phyloP scores from a whole-genome alignment of 2,329 filamentous ascomycete genomes.

The Colletotrichum viniferum region DNA sequence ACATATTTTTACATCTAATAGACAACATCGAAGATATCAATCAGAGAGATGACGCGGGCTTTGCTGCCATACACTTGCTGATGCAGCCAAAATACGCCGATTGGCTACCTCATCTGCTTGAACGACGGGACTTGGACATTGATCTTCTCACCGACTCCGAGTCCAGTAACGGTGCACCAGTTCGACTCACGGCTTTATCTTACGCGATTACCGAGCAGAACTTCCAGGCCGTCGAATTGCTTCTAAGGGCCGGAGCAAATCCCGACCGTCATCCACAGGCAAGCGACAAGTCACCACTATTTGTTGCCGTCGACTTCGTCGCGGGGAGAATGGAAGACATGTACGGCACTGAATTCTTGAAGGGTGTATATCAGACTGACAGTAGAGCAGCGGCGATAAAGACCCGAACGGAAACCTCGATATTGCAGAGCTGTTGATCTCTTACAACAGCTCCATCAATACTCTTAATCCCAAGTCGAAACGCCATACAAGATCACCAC shows the following conservation, averaged over 20 bases:
- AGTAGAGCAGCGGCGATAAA: background rate
- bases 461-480: background rate
- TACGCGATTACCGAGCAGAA: slow-evolving; percentile 20
- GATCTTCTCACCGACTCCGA: background rate
- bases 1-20: slow-evolving; percentile 17
- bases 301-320: background rate
- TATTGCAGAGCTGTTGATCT: slow-evolving; percentile 7
- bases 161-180: background rate
- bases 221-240: slow-evolving; percentile 19
- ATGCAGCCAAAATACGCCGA: slow-evolving; percentile 19
- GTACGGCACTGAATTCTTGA: background rate
- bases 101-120: slow-evolving; percentile 5
- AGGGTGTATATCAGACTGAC: background rate
- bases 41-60: slow-evolving; percentile 19
- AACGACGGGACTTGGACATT: background rate
- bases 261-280: slow-evolving; percentile 3
- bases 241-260: slow-evolving; percentile 26
- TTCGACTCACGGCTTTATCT: slow-evolving; percentile 21
- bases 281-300: background rate
- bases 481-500: background rate
- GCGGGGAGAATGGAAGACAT: background rate
- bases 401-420: slow-evolving; percentile 1
- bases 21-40: background rate
- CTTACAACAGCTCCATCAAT: slow-evolving; percentile 12
- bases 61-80: slow-evolving; percentile 18